Percentiles rank a stretch among this genome's conserved stretches.
Conservation (phyloP, 1,139 yeast species). For the Yarrowia galli region DNA sequence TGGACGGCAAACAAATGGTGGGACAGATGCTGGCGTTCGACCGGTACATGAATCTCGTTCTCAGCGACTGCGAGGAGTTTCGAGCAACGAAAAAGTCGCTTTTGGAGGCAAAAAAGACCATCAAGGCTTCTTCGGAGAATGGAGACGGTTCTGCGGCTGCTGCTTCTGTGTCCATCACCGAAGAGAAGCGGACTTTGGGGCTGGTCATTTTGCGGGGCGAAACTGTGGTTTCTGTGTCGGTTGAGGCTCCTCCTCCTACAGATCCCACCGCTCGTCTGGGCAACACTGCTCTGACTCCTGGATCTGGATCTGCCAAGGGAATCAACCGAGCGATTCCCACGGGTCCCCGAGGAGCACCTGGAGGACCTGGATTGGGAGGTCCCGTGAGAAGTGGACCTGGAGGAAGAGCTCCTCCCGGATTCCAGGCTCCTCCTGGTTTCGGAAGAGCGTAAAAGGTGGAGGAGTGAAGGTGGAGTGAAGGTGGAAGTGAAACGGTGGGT, state of each 20-base stretch:
- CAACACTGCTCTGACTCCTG: conserved; percentile 51
- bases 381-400: conserved; percentile 42
- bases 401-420: conserved; percentile 45
- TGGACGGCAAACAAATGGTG: conserved; percentile 75
- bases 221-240: conserved; percentile 79
- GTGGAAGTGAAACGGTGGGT: too few relatives aligned
- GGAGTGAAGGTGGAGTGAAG: neutral
- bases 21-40: conserved; percentile 91
- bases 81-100: conserved; percentile 70
- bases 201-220: conserved; percentile 87
- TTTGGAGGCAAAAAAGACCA: conserved; percentile 45
- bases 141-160: conserved; percentile 31
- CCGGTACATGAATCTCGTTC: conserved; percentile 81
- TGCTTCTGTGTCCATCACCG: conserved; percentile 43
- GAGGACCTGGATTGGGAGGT: conserved; percentile 46
- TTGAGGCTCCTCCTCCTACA: conserved; percentile 77
- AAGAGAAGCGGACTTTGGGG: conserved; percentile 76
- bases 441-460: neutral
- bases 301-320: conserved; percentile 58
- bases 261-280: conserved; percentile 57
- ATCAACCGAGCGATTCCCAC: conserved; percentile 43
- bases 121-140: conserved; percentile 42
- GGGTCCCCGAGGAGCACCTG: conserved; percentile 40
- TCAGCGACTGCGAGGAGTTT: conserved; percentile 85
- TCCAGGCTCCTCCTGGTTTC: conserved; percentile 47